These are phyloP conservation scores for Hordeum marinum DNA, from an alignment of 176 grass and related monocot genomes.

Conservation along the genomic window DNA sequence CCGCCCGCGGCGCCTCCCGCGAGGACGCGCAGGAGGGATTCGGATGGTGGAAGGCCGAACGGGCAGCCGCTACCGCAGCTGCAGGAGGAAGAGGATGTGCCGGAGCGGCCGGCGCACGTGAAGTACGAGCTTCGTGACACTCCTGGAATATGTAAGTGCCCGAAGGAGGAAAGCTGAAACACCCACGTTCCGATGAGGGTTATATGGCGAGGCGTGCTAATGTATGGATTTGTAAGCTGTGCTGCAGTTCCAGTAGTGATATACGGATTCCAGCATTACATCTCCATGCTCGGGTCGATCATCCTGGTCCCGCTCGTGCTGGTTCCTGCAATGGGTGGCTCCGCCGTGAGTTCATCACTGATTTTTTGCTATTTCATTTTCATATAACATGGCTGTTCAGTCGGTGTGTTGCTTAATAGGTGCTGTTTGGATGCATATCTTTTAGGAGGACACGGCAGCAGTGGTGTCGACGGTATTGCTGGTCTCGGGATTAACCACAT, in stretches of 20 bases:
- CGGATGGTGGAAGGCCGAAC: conserved; percentile 42
- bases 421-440: conserved; percentile 16
- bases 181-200: neutral
- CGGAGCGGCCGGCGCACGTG: conserved; percentile 50
- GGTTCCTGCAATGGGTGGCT: conserved; percentile 88
- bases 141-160: conserved; percentile 68
- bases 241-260: conserved; percentile 65
- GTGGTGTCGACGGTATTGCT: conserved; percentile 92
- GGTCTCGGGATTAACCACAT: conserved; percentile 67
- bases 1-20: conserved; percentile 14
- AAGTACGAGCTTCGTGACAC: conserved; percentile 89
- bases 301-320: conserved; percentile 82
- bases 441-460: conserved; percentile 76
- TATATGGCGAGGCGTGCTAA: neutral
- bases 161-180: neutral
- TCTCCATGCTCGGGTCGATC: conserved; percentile 97
- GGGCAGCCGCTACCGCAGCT: conserved; percentile 55
- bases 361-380: neutral
- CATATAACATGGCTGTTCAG: neutral
- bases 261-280: conserved; percentile 83
- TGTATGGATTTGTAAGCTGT: conserved; percentile 10
- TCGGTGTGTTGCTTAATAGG: neutral
- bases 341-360: conserved; percentile 48
- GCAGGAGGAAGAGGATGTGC: conserved; percentile 37
- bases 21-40: conserved; percentile 55